Conservation (phyloP, 257 asterid species). For the Ocimum tenuiflorum region DNA sequence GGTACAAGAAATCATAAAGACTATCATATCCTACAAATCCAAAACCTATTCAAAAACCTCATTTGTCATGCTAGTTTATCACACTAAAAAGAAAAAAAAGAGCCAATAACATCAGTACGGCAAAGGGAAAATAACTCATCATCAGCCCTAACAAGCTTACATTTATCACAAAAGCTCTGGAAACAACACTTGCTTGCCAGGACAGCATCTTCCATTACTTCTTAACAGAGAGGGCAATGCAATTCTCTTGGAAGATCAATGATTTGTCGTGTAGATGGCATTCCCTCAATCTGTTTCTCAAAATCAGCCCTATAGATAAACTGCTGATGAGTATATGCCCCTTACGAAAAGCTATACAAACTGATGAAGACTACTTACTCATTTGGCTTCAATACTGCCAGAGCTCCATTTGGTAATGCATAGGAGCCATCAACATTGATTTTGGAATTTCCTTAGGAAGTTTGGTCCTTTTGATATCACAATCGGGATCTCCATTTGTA, state of each 20-base stretch:
- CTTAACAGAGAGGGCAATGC: conserved; percentile 92
- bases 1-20: conserved; percentile 5
- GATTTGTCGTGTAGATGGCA: conserved; percentile 76
- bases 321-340: neutral
- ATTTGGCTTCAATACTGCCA: conserved; percentile 82
- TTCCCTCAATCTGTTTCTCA: conserved; percentile 88
- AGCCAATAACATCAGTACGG: neutral
- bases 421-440: conserved; percentile 96
- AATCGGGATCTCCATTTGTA: conserved; percentile 92
- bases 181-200: conserved; percentile 97
- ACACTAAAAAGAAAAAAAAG: neutral
- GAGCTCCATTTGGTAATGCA: conserved; percentile 88
- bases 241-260: conserved; percentile 91
- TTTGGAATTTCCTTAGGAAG: conserved; percentile 98
- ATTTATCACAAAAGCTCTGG: conserved; percentile 86
- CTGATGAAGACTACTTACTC: conserved; percentile 41
- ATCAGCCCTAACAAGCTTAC: conserved; percentile 43
- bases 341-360: neutral
- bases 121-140: conserved; percentile 40
- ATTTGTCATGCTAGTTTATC: neutral
- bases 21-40: neutral
- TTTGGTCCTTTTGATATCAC: conserved; percentile 76
- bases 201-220: conserved; percentile 96
- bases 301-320: conserved; percentile 69
- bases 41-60: neutral